Percentiles rank a stretch among this genome's conserved stretches.
phyloP scores from a whole-genome alignment of 371 early-diverging fungal genomes.

The Mucor ambiguus region DNA sequence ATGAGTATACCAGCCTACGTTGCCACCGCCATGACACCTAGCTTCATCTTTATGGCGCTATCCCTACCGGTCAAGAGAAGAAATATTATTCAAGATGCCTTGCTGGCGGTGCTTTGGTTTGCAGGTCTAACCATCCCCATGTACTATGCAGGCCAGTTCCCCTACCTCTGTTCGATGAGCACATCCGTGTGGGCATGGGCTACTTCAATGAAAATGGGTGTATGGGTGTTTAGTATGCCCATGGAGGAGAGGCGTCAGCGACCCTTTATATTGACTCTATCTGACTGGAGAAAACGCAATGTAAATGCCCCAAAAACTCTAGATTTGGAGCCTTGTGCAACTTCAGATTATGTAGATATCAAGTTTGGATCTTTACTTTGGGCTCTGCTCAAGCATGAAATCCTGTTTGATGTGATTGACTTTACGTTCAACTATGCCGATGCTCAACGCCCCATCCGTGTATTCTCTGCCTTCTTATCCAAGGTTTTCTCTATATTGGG shows the following conservation, averaged over 20 bases:
- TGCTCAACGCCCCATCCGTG: constrained; percentile 17
- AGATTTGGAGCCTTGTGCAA: background rate
- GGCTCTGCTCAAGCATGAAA: constrained; percentile 16
- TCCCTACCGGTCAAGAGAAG: constrained; percentile 33
- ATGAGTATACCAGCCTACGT: constrained; percentile 20
- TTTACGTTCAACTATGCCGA: constrained; percentile 17
- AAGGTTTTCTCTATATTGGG: constrained; percentile 4
- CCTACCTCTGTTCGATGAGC: constrained; percentile 21
- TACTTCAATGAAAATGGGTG: constrained; percentile 44
- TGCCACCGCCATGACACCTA: constrained; percentile 23
- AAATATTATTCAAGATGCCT: constrained; percentile 19
- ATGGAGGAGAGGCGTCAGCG: constrained; percentile 39
- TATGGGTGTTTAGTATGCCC: constrained; percentile 41
- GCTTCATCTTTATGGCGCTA: constrained; percentile 24
- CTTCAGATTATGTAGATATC: constrained; percentile 1
- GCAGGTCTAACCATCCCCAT: constrained; percentile 32
- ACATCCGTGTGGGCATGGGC: constrained; percentile 36
- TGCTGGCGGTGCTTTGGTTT: constrained; percentile 21
- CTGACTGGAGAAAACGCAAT: constrained; percentile 34
- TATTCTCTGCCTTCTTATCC: constrained; percentile 20
- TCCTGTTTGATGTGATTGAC: constrained; percentile 26
- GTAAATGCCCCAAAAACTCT: background rate
- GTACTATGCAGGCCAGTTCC: constrained; percentile 31
- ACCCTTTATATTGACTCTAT: constrained; percentile 28
- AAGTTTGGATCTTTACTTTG: constrained; percentile 5